phyloP scores from a whole-genome alignment of 768 basidiomycete genomes.

The Auriscalpium vulgare region DNA sequence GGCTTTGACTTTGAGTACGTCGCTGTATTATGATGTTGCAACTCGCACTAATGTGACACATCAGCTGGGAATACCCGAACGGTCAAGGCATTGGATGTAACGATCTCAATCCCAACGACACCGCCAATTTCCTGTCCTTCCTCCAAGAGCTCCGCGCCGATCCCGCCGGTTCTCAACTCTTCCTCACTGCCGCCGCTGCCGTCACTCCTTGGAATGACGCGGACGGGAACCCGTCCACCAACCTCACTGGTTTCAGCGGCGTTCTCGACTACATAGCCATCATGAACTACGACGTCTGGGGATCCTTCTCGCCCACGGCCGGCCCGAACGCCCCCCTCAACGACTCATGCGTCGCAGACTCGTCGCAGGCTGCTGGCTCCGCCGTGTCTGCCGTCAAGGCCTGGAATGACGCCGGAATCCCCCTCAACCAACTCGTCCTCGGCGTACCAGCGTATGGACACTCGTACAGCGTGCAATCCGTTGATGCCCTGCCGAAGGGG shows the following conservation, averaged over 20 bases:
- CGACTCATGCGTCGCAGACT: slow-evolving; percentile 59
- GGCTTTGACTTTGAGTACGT: slow-evolving; percentile 12
- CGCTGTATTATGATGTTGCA: background rate
- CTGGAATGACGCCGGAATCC: slow-evolving; percentile 78
- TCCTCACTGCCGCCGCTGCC: slow-evolving; percentile 67
- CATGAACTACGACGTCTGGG: slow-evolving; percentile 68
- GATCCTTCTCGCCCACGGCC: slow-evolving; percentile 32
- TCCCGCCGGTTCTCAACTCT: slow-evolving; percentile 44
- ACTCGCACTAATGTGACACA: slow-evolving; percentile 19
- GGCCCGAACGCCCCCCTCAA: slow-evolving; percentile 83
- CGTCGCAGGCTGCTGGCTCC: slow-evolving; percentile 54
- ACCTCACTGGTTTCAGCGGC: slow-evolving; percentile 59
- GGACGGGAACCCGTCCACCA: slow-evolving; percentile 44
- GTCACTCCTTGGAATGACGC: slow-evolving; percentile 57
- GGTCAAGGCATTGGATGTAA: slow-evolving; percentile 66
- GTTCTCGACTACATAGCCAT: slow-evolving; percentile 69
- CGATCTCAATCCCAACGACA: slow-evolving; percentile 50
- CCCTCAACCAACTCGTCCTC: slow-evolving; percentile 64
- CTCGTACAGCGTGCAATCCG: slow-evolving; percentile 42
- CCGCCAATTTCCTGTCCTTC: slow-evolving; percentile 72
- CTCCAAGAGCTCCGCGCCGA: slow-evolving; percentile 59
- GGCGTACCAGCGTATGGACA: slow-evolving; percentile 84
- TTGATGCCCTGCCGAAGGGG: slow-evolving; percentile 27
- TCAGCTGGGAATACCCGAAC: slow-evolving; percentile 46
- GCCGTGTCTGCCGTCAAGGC: slow-evolving; percentile 63